Conservation (phyloP, 2,329 filamentous ascomycete genomes). For the Aureobasidium namibiae region DNA sequence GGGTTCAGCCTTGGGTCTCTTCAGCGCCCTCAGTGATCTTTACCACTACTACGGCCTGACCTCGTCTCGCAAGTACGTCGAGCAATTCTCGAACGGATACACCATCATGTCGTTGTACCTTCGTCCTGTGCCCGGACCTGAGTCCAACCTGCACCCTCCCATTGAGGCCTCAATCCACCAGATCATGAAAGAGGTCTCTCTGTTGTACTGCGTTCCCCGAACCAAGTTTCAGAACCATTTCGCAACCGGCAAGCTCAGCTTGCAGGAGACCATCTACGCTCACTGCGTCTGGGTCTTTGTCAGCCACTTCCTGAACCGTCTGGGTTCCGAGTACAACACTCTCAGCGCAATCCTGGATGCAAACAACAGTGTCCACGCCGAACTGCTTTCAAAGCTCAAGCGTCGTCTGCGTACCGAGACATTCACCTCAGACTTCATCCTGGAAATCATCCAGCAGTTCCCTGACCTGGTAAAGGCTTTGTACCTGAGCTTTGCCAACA, state of each 20-base stretch:
- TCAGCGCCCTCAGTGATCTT: conserved; percentile 88
- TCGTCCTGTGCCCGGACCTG: conserved; percentile 56
- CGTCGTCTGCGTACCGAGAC: conserved; percentile 90
- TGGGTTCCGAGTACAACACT: conserved; percentile 86
- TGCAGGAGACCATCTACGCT: conserved; percentile 95
- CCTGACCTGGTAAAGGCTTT: conserved; percentile 77
- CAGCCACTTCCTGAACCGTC: conserved; percentile 93
- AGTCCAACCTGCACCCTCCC: conserved; percentile 56
- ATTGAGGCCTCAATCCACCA: conserved; percentile 95
- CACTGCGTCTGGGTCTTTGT: conserved; percentile 98
- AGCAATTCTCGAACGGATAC: conserved; percentile 94
- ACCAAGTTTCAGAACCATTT: conserved; percentile 94
- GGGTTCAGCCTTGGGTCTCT: conserved; percentile 82
- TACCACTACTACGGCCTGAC: conserved; percentile 99
- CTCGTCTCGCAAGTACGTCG: conserved; percentile 88
- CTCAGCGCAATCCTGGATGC: conserved; percentile 71
- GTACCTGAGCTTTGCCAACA: conserved; percentile 84
- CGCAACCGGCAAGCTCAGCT: conserved; percentile 72
- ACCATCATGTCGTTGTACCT: conserved; percentile 96
- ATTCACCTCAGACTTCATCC: conserved; percentile 95
- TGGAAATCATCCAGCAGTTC: conserved; percentile 90
- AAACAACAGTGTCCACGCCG: conserved; percentile 75
- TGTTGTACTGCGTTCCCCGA: conserved; percentile 94
- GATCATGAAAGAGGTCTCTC: conserved; percentile 96
- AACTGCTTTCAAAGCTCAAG: conserved; percentile 89